Percentiles rank a stretch among this genome's conserved stretches.
These are phyloP conservation scores for Auriscalpium vulgare DNA, from an alignment of 768 basidiomycete species.

Conservation along the genomic window DNA sequence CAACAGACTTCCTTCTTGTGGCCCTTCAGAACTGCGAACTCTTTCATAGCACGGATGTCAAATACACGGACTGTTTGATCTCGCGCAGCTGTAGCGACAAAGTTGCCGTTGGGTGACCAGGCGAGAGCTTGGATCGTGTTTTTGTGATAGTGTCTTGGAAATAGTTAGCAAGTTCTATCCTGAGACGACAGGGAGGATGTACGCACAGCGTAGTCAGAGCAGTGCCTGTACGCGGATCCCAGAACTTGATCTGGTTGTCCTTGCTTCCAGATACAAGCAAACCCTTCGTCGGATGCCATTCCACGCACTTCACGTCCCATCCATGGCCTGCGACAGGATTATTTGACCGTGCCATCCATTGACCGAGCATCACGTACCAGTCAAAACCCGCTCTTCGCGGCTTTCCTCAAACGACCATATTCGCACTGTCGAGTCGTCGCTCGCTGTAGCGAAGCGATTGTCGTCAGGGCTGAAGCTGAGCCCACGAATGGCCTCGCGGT, in stretches of 20 bases:
- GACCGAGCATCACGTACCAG: slow-evolving; percentile 38
- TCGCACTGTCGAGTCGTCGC: slow-evolving; percentile 90
- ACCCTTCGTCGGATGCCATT: slow-evolving; percentile 98
- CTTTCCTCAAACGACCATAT: slow-evolving; percentile 95
- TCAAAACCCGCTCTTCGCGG: slow-evolving; percentile 79
- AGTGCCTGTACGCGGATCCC: slow-evolving; percentile 94
- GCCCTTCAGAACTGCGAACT: slow-evolving; percentile 84
- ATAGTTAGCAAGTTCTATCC: neutral
- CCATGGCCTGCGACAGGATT: slow-evolving; percentile 67
- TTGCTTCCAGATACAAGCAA: slow-evolving; percentile 92
- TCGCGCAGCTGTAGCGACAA: slow-evolving; percentile 89
- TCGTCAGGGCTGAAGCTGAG: slow-evolving; percentile 92
- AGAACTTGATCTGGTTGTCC: slow-evolving; percentile 98
- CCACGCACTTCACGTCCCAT: slow-evolving; percentile 97
- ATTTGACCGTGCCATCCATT: neutral
- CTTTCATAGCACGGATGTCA: slow-evolving; percentile 97
- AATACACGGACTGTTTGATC: slow-evolving; percentile 95
- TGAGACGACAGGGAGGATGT: neutral
- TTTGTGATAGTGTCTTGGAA: slow-evolving; percentile 84
- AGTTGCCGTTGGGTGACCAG: slow-evolving; percentile 93
- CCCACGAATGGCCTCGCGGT: slow-evolving; percentile 92
- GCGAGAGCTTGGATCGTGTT: slow-evolving; percentile 89
- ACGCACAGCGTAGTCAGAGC: slow-evolving; percentile 84
- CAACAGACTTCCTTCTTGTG: slow-evolving; percentile 99
- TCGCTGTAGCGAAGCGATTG: slow-evolving; percentile 84